These are phyloP conservation scores for Verbena officinalis DNA, from an alignment of 257 asterid genomes.

Conservation along the genomic window DNA sequence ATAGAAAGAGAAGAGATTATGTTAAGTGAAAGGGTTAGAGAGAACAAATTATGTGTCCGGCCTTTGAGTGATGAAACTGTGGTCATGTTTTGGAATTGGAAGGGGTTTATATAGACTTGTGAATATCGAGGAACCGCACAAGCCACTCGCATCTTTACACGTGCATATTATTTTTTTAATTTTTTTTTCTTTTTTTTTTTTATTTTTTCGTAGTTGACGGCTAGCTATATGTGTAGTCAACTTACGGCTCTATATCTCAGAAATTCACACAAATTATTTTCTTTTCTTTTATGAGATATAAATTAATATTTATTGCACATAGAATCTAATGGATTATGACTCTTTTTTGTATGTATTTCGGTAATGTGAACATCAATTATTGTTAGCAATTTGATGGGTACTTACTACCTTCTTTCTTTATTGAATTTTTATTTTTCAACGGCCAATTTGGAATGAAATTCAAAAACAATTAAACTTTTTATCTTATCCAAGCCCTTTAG, in stretches of 20 bases:
- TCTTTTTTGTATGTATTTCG: conserved; percentile 4
- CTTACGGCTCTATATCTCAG: conserved; percentile 39
- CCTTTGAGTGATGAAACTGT: conserved; percentile 17
- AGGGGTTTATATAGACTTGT: conserved; percentile 37
- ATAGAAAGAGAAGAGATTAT: too few species aligned
- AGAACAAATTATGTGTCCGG: neutral
- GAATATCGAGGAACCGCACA: neutral
- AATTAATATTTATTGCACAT: neutral
- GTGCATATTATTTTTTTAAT: conserved; percentile 30
- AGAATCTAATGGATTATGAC: neutral
- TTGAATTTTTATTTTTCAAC: neutral
- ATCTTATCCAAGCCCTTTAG: conserved; percentile 17
- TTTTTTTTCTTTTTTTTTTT: neutral
- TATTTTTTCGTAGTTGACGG: conserved; percentile 38
- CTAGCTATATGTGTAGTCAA: conserved; percentile 42
- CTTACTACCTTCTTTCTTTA: neutral
- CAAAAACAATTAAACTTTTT: conserved; percentile 8
- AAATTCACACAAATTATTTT: neutral
- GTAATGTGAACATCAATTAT: neutral
- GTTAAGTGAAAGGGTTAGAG: neutral
- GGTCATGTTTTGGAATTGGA: neutral
- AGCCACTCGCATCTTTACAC: conserved; percentile 39
- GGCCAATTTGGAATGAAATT: neutral
- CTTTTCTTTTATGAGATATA: neutral
- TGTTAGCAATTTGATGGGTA: neutral